These are phyloP conservation scores for Zasmidium cellare DNA, from an alignment of 2,329 filamentous ascomycete genomes.

Conservation along the genomic window DNA sequence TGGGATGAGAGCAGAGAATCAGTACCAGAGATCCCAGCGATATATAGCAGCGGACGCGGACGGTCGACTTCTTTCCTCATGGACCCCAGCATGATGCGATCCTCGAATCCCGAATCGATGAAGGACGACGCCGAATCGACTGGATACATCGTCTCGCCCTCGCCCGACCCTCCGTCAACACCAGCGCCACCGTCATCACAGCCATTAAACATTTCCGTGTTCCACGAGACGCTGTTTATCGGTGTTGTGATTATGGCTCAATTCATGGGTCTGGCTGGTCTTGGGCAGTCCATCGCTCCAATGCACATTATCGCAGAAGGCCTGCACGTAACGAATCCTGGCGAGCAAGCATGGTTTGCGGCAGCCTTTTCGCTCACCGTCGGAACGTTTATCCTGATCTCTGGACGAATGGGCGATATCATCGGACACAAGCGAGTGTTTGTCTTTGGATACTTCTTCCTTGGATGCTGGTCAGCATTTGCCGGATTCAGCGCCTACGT, in stretches of 20 bases:
- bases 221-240: conserved; percentile 28
- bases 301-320: conserved; percentile 48
- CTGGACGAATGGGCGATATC: conserved; percentile 45
- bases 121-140: conserved; percentile 13
- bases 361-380: conserved; percentile 45
- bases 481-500: conserved; percentile 41
- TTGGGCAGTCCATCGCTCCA: conserved; percentile 37
- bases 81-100: conserved; percentile 14
- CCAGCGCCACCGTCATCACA: not conserved
- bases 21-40: conserved; percentile 27
- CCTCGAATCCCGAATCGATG: conserved; percentile 17
- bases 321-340: conserved; percentile 41
- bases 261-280: conserved; percentile 29
- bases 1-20: conserved; percentile 19
- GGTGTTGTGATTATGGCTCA: conserved; percentile 29
- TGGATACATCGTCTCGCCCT: not conserved
- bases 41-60: conserved; percentile 22
- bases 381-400: conserved; percentile 47
- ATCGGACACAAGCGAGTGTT: conserved; percentile 45
- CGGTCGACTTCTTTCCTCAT: conserved; percentile 27
- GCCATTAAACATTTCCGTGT: conserved; percentile 18
- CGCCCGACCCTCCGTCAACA: not conserved
- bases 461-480: conserved; percentile 42
- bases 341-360: conserved; percentile 46
- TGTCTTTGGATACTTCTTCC: conserved; percentile 40